These are phyloP conservation scores for Cercophora sp. DNA, from an alignment of 495 filamentous ascomycete species.

Conservation along the genomic window DNA sequence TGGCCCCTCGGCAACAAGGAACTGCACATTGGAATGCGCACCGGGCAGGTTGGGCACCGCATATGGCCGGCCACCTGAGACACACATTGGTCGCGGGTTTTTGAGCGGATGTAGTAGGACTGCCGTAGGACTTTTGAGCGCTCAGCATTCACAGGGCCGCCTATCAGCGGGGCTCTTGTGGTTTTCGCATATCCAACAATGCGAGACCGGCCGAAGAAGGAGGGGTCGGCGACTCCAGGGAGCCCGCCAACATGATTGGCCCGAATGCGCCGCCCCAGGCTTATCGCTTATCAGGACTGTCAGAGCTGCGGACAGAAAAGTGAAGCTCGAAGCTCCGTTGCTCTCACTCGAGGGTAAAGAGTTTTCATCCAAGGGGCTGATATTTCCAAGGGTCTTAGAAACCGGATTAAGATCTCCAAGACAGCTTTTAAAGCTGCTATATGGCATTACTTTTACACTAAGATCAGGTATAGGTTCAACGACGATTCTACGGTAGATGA, in stretches of 20 bases:
- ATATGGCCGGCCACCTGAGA: background rate
- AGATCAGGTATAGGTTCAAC: too few relatives aligned
- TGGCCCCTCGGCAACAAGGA: too few relatives aligned
- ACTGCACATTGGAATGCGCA: background rate
- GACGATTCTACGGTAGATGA: too few relatives aligned
- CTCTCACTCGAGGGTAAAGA: too few relatives aligned
- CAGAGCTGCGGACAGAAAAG: background rate
- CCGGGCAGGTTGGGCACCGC: slow-evolving; percentile 1
- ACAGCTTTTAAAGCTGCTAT: too few relatives aligned
- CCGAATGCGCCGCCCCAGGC: background rate
- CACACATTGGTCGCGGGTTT: too few relatives aligned
- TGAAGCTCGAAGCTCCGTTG: too few relatives aligned
- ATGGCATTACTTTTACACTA: too few relatives aligned
- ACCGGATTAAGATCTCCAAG: too few relatives aligned
- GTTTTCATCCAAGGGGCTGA: too few relatives aligned
- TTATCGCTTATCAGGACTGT: background rate
- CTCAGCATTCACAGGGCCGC: slow-evolving; percentile 9
- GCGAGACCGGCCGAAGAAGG: slow-evolving; percentile 3
- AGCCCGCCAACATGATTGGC: background rate
- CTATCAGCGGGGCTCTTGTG: slow-evolving; percentile 13
- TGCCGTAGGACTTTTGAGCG: slow-evolving; percentile 17
- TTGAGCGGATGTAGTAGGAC: background rate
- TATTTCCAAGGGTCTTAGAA: too few relatives aligned
- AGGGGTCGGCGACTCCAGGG: background rate
- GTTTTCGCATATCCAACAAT: background rate